These are phyloP conservation scores for Alternaria atra DNA, from an alignment of 2,329 filamentous ascomycete species.

Conservation along the genomic window DNA sequence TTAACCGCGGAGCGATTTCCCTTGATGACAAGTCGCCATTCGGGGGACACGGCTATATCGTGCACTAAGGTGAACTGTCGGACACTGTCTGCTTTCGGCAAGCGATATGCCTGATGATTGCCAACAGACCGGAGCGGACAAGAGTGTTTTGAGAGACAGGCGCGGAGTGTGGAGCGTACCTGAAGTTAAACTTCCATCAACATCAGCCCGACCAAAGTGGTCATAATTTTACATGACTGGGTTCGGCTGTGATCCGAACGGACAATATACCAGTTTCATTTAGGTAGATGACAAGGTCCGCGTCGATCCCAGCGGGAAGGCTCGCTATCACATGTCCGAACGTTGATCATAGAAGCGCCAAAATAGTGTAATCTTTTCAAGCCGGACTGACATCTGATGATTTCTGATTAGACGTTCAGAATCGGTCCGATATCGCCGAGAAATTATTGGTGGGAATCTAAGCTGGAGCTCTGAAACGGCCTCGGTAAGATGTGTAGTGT, in stretches of 20 bases:
- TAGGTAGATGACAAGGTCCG: constrained; percentile 26
- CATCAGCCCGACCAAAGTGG: constrained; percentile 15
- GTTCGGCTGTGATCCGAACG: constrained; percentile 36
- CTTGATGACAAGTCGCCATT: constrained; percentile 1
- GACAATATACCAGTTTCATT: constrained; percentile 30
- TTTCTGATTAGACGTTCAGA: neutral
- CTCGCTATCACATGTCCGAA: constrained; percentile 8
- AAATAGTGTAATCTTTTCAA: constrained; percentile 9
- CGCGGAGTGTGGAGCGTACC: constrained; percentile 31
- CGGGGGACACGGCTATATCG: constrained; percentile 5
- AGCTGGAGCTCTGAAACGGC: constrained; percentile 5
- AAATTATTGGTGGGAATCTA: neutral
- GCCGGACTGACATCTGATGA: constrained; percentile 3
- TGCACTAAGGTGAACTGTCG: constrained; percentile 9
- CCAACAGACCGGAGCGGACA: constrained; percentile 16
- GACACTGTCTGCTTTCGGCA: constrained; percentile 11
- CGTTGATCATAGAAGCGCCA: constrained; percentile 6
- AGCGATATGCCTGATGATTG: constrained; percentile 5
- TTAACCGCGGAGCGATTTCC: neutral
- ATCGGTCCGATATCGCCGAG: constrained; percentile 2
- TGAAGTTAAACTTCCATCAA: constrained; percentile 34
- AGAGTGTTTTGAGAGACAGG: constrained; percentile 16
- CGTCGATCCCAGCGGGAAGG: constrained; percentile 23
- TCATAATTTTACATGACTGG: constrained; percentile 17
- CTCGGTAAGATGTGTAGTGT: constrained; percentile 7